Percentiles rank a stretch among this genome's conserved stretches.
phyloP scores from a whole-genome alignment of 2,329 filamentous ascomycete species.

The Colletotrichum caudatum region DNA sequence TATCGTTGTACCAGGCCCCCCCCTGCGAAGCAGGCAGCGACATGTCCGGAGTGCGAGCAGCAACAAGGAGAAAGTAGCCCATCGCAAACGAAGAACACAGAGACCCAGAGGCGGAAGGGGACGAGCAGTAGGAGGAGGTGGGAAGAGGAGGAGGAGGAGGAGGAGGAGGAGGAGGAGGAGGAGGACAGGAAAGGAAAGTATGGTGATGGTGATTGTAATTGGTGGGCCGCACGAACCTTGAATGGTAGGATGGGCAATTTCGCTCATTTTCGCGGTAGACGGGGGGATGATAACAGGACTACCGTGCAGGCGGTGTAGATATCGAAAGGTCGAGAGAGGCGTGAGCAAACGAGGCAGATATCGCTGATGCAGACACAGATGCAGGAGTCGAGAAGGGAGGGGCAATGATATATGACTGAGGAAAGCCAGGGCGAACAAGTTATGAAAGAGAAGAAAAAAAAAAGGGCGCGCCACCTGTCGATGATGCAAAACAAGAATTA shows the following conservation, averaged over 20 bases:
- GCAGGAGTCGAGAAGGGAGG: slow-evolving; percentile 16
- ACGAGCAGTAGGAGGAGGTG: not conserved
- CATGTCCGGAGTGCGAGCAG: slow-evolving; percentile 10
- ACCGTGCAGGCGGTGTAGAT: slow-evolving; percentile 17
- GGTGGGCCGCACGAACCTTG: slow-evolving; percentile 60
- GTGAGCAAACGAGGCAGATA: slow-evolving; percentile 12
- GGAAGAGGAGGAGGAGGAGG: not conserved
- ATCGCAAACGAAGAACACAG: not conserved
- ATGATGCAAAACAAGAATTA: not conserved
- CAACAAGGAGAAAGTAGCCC: not conserved
- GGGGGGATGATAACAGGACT: slow-evolving; percentile 29
- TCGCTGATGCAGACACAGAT: slow-evolving; percentile 13
- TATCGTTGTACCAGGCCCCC: slow-evolving; percentile 5
- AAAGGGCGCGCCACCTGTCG: not conserved
- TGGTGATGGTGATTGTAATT: not conserved
- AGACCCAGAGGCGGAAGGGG: not conserved
- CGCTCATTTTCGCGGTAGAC: slow-evolving; percentile 58
- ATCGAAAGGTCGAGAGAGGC: slow-evolving; percentile 35
- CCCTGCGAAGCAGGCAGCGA: slow-evolving; percentile 10
- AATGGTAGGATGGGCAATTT: slow-evolving; percentile 69
- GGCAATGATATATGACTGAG: slow-evolving; percentile 37
- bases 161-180: not conserved
- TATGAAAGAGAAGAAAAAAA: not conserved
- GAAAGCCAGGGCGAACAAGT: slow-evolving; percentile 22
- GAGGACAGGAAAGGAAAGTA: slow-evolving; percentile 14